Evolutionary conservation across 129 eudicot species (phyloP).

Genomic region (Ambrosia artemisiifolia): DNA sequence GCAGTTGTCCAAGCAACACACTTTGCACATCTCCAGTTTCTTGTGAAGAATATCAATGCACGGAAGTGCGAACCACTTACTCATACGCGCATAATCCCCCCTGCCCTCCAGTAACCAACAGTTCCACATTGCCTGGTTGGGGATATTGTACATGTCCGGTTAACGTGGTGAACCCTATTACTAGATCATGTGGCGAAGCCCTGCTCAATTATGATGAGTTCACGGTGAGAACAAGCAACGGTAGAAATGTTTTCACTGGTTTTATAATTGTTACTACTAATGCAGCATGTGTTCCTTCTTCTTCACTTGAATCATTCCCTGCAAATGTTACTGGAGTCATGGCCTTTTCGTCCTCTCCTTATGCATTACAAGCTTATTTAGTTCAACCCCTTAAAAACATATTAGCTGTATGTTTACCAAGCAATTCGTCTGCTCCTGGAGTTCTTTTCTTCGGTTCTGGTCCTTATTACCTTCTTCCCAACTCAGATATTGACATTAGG

Average conservation of each 20-base stretch:
- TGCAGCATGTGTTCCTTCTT: constrained; percentile 40
- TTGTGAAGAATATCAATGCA: constrained; percentile 35
- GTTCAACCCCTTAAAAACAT: constrained; percentile 12
- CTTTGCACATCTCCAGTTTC: constrained; percentile 20
- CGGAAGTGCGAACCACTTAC: constrained; percentile 25
- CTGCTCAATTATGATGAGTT: constrained; percentile 25
- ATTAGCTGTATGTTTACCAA: constrained; percentile 47
- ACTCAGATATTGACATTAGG: constrained; percentile 23
- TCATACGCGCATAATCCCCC: constrained; percentile 13
- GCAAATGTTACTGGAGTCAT: constrained; percentile 36
- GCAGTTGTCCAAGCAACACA: constrained; percentile 12
- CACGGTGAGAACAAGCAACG: constrained; percentile 28
- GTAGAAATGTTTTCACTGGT: constrained; percentile 18
- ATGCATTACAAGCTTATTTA: constrained; percentile 37
- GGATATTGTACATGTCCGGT: constrained; percentile 32
- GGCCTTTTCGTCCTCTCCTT: constrained; percentile 40
- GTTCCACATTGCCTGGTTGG: constrained; percentile 9
- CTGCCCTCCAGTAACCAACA: constrained; percentile 12
- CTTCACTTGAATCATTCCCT: constrained; percentile 33
- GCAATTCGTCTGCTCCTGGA: constrained; percentile 28
- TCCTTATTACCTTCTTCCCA: constrained; percentile 40
- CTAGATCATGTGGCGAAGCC: constrained; percentile 31
- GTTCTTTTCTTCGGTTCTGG: constrained; percentile 46
- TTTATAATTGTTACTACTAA: constrained; percentile 7
- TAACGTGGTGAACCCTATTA: constrained; percentile 38